These are phyloP conservation scores for Dianthus caryophyllus DNA, from an alignment of 148 eudicot genomes.

Conservation along the genomic window DNA sequence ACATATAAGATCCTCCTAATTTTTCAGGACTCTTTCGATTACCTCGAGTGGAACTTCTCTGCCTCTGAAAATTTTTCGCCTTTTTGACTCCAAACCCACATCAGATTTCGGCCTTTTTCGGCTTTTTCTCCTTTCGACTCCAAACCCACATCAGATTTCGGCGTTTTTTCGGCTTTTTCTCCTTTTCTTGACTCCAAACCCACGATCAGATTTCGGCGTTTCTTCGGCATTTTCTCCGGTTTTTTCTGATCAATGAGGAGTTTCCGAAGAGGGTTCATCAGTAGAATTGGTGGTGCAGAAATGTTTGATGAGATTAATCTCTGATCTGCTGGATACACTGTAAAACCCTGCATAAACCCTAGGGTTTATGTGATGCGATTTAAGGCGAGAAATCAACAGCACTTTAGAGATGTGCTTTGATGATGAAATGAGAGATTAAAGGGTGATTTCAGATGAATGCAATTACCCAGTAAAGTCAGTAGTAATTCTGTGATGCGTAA, in stretches of 20 bases:
- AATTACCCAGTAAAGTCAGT: no score
- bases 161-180: no score
- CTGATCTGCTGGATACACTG: conserved; percentile 27
- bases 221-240: no score
- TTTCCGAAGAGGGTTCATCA: conserved; percentile 21
- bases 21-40: conserved; percentile 54
- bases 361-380: conserved; percentile 25
- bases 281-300: conserved; percentile 41
- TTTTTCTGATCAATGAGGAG: conserved; percentile 17
- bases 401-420: conserved; percentile 30
- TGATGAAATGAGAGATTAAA: no score
- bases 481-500: no score
- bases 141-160: no score
- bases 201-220: no score
- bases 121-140: conserved; percentile 13
- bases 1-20: conserved; percentile 55
- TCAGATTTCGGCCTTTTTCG: conserved; percentile 18
- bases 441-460: no score
- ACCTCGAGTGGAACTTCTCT: conserved; percentile 33
- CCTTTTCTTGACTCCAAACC: no score
- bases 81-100: conserved; percentile 1
- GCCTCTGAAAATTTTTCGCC: conserved; percentile 13
- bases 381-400: conserved; percentile 44
- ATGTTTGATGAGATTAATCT: conserved; percentile 28
- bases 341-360: conserved; percentile 35